Evolutionary conservation across 129 eudicot species (phyloP).

Genomic region (Rutidosis leptorrhynchoides): DNA sequence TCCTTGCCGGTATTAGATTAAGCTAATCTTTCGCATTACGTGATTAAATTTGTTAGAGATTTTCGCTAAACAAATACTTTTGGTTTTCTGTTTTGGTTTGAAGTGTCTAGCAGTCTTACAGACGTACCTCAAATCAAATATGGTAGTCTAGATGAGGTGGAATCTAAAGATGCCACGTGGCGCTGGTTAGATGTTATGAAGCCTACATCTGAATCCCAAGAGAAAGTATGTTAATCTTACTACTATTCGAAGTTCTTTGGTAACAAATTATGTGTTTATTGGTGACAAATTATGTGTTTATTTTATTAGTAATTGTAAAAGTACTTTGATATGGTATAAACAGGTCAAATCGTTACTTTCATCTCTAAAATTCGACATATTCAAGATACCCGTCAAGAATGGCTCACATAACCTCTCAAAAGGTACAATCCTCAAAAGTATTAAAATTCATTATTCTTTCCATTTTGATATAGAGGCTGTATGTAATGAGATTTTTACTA

Average conservation of each 20-base stretch:
- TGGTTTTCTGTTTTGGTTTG: conserved; percentile 18
- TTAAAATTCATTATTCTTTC: not conserved
- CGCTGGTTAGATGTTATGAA: conserved; percentile 69
- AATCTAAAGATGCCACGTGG: conserved; percentile 55
- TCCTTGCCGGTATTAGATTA: conserved; percentile 63
- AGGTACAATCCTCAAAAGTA: conserved; percentile 44
- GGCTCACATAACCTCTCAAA: conserved; percentile 40
- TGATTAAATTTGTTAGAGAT: not conserved
- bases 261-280: conserved; percentile 7
- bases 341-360: conserved; percentile 74
- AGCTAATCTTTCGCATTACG: not conserved
- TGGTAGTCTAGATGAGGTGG: conserved; percentile 47
- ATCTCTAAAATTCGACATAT: conserved; percentile 52
- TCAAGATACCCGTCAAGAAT: conserved; percentile 63
- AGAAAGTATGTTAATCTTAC: conserved; percentile 45
- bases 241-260: conserved; percentile 12
- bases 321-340: conserved; percentile 24
- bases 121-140: conserved; percentile 78
- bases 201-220: conserved; percentile 61
- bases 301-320: not conserved
- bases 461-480: too few relatives aligned
- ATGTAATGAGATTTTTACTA: not conserved
- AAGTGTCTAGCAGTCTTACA: conserved; percentile 85
- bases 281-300: conserved; percentile 13
- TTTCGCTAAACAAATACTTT: not conserved